Evolutionary conservation across 129 eudicot genomes (phyloP), one percentile per base, ranked within the genome.

Genomic region (Oenanthe sinensis): DNA sequence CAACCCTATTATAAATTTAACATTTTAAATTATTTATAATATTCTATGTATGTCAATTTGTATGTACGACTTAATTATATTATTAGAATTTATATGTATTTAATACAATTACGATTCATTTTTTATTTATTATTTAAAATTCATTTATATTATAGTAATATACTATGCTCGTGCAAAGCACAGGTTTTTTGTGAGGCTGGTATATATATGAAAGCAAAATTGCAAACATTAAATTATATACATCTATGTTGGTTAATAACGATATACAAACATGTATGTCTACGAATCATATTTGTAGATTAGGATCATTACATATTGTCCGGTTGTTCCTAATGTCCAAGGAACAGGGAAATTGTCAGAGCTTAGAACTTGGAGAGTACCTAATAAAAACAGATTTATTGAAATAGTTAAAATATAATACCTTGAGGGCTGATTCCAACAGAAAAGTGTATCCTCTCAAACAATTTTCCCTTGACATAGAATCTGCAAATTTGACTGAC

Each of bases 381-480:
- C 33, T 67, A 12, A 67, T 54, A 55, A 69, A 69, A 71, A 67
- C 79, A 67, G 28, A 79, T 50, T 5, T 58, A 30, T 72, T 6
- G 26, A 80, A 22, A 77, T 50, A 52, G 60, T 39, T 36, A 37
- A 74, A 36, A 36, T 22, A 62, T 28, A 28, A 81, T 74, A 91
- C 98, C 98, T 88, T 91, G 44, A 82, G 82, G 50, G 83, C 69
- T 37, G 94, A 83, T n/a, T 88, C 94, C 84, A 95, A 83, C 82
- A 91, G 54, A 83, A 95, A 90, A 78, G 89, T 87, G 87, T 92
- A 87, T 85, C 90, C 94, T 83, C 76, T 87, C 81, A 95, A 86
- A 77, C 97, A 90, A 78, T 83, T 87, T 84, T 92, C 92, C 74
- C 96, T 92, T 82, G 94, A 87, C 72, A 81, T 87, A 19, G 88